phyloP scores from a whole-genome alignment of 2,329 filamentous ascomycete species.

The Aureobasidium musti region DNA sequence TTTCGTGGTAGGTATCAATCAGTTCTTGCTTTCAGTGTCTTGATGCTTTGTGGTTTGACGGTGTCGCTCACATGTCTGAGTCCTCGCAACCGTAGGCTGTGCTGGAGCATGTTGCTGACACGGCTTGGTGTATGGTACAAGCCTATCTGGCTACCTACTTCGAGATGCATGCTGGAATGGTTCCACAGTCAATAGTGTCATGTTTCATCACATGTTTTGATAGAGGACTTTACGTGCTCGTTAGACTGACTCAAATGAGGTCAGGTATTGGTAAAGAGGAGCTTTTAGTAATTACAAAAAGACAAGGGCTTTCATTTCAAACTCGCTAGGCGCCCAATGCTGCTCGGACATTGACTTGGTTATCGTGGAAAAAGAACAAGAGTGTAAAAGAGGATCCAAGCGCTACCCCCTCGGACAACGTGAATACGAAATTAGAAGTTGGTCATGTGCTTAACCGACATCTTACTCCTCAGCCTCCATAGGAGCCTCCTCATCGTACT shows the following conservation, averaged over 20 bases:
- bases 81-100: not conserved
- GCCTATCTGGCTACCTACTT: not conserved
- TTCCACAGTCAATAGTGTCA: not conserved
- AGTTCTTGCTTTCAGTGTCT: not conserved
- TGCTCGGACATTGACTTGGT: conserved; percentile 27
- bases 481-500: conserved; percentile 83
- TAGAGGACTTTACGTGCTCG: not conserved
- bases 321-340: conserved; percentile 29
- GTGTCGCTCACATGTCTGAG: not conserved
- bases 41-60: not conserved
- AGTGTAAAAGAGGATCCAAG: conserved; percentile 28
- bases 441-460: conserved; percentile 2
- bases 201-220: not conserved
- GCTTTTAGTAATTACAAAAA: conserved; percentile 26
- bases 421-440: conserved; percentile 25
- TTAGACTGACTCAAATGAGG: not conserved
- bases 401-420: conserved; percentile 22
- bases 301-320: conserved; percentile 27
- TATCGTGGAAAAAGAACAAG: conserved; percentile 27
- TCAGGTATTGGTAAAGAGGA: not conserved
- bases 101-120: too few species aligned
- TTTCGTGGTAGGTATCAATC: too few species aligned
- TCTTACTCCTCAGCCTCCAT: conserved; percentile 70
- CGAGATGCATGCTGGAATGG: too few species aligned
- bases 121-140: not conserved